phyloP scores from a whole-genome alignment of 192 early-diverging fungal genomes.

The Mortierella claussenii region DNA sequence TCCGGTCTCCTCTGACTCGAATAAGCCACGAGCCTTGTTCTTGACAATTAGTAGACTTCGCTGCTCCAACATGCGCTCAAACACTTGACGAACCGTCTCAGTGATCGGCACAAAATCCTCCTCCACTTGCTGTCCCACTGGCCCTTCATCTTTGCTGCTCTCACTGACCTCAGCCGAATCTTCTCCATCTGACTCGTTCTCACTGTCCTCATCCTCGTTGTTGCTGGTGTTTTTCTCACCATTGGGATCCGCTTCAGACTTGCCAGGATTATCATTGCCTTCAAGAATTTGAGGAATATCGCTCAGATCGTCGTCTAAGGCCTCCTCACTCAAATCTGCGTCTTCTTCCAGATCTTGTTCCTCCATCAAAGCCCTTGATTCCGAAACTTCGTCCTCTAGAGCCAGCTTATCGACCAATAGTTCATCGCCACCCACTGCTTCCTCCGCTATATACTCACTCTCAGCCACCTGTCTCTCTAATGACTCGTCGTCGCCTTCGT shows the following conservation, averaged over 20 bases:
- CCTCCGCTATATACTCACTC: slow-evolving; percentile 5
- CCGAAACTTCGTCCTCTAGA: slow-evolving; percentile 33
- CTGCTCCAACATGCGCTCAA: slow-evolving; percentile 48
- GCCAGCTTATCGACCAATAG: background rate
- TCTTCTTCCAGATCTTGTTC: slow-evolving; percentile 35
- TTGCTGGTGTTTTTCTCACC: background rate
- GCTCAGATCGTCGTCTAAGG: slow-evolving; percentile 26
- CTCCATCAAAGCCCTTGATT: slow-evolving; percentile 22
- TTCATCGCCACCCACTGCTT: slow-evolving; percentile 5
- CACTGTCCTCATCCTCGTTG: background rate
- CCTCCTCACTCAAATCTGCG: slow-evolving; percentile 15
- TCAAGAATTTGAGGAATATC: slow-evolving; percentile 7
- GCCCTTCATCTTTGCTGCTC: slow-evolving; percentile 1
- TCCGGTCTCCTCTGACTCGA: slow-evolving; percentile 22
- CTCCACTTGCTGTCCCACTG: background rate
- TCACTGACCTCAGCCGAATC: background rate
- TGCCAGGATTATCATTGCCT: background rate
- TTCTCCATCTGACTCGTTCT: background rate
- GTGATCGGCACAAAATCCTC: slow-evolving; percentile 22
- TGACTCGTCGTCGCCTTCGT: background rate
- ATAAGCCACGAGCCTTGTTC: slow-evolving; percentile 40
- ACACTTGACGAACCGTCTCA: slow-evolving; percentile 38
- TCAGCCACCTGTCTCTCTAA: background rate
- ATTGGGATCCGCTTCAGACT: background rate
- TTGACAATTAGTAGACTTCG: slow-evolving; percentile 40